phyloP scores from a whole-genome alignment of 2,329 filamentous ascomycete genomes.

The Xylaria sp. region DNA sequence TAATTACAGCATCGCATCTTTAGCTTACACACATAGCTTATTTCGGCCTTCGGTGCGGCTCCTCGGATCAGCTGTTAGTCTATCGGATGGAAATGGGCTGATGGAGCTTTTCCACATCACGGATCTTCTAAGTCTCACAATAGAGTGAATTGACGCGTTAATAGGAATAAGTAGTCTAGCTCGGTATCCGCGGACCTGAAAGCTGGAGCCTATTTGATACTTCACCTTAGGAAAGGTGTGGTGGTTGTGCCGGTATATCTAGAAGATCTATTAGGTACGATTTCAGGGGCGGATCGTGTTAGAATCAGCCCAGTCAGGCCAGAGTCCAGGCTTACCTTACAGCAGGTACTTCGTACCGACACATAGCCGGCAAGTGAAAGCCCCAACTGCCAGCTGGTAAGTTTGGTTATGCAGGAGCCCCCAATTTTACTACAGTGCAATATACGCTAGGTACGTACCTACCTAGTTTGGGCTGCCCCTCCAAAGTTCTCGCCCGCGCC shows the following conservation, averaged over 20 bases:
- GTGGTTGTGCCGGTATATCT: neutral
- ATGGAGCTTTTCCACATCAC: neutral
- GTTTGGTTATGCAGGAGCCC: neutral
- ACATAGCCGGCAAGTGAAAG: neutral
- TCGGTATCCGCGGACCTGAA: slow-evolving; percentile 29
- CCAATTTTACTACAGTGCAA: too few species aligned
- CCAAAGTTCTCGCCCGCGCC: slow-evolving; percentile 30
- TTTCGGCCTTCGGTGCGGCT: neutral
- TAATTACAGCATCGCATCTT: neutral
- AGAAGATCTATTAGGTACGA: neutral
- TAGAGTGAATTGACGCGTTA: neutral
- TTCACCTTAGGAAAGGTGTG: too few species aligned
- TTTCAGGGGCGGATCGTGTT: slow-evolving; percentile 32
- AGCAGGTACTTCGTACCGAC: neutral
- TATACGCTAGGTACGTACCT: neutral
- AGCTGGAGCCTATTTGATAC: neutral
- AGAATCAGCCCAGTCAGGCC: slow-evolving; percentile 30
- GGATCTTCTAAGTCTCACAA: neutral
- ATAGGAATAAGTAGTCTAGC: neutral
- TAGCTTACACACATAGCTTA: neutral
- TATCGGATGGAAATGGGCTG: slow-evolving; percentile 24
- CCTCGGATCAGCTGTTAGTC: slow-evolving; percentile 31
- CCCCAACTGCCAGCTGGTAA: slow-evolving; percentile 5
- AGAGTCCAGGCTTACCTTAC: neutral
- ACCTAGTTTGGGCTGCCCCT: slow-evolving; percentile 35